These are phyloP conservation scores for Borealophlyctis nickersoniae DNA, from an alignment of 192 early-diverging fungal genomes.

Conservation along the genomic window DNA sequence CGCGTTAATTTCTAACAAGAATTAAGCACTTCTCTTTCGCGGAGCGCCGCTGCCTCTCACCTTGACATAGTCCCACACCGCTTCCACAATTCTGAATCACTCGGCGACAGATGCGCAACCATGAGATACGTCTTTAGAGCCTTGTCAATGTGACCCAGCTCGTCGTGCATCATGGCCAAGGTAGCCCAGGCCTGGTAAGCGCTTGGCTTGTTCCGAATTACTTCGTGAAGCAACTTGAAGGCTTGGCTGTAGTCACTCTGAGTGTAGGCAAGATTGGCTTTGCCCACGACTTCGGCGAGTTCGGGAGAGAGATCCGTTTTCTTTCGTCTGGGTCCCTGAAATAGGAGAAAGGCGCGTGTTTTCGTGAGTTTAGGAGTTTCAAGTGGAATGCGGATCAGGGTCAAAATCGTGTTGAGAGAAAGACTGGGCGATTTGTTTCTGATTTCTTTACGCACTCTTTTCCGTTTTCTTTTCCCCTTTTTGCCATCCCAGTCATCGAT, in stretches of 20 bases:
- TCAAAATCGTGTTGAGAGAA: no score
- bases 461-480: constrained; percentile 14
- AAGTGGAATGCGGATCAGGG: no score
- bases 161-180: constrained; percentile 86
- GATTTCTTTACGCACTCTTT: no score
- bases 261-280: constrained; percentile 75
- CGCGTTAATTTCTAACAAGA: no score
- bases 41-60: no score
- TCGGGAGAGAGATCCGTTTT: constrained; percentile 33
- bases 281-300: constrained; percentile 63
- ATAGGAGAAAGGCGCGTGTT: no score
- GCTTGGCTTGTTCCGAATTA: constrained; percentile 70
- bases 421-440: no score
- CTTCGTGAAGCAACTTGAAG: constrained; percentile 70
- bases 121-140: constrained; percentile 77
- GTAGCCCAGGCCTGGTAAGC: constrained; percentile 82
- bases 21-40: no score
- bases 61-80: constrained; percentile 71
- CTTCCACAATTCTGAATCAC: constrained; percentile 77
- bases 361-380: no score
- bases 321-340: constrained; percentile 19
- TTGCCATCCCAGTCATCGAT: constrained; percentile 24
- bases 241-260: constrained; percentile 65
- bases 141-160: constrained; percentile 70
- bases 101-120: constrained; percentile 82